Conservation (phyloP, 768 basidiomycete species). For the Pluteus cervinus region DNA sequence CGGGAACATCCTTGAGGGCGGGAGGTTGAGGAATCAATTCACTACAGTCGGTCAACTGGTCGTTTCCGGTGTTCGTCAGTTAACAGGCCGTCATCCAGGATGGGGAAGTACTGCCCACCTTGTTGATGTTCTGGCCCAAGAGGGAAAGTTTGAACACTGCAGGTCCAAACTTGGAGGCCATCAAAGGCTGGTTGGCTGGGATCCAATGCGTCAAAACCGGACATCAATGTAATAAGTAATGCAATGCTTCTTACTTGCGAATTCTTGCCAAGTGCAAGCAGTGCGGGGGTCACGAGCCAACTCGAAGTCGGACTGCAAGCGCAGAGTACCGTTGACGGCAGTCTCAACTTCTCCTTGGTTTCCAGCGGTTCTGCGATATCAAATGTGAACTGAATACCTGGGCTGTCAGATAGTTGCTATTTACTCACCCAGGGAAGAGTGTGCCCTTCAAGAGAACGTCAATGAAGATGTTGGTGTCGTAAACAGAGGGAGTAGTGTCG, state of each 20-base stretch:
- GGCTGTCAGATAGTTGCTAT: constrained; percentile 9
- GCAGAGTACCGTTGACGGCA: constrained; percentile 34
- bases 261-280: constrained; percentile 41
- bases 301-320: constrained; percentile 36
- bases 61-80: no score
- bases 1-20: no score
- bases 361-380: constrained; percentile 26
- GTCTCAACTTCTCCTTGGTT: constrained; percentile 34
- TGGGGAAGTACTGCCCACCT: no score
- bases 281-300: constrained; percentile 35
- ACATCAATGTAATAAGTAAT: not conserved
- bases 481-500: constrained; percentile 37
- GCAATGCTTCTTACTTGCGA: constrained; percentile 25
- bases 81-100: no score
- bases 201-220: not conserved
- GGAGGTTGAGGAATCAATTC: no score
- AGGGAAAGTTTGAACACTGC: constrained; percentile 39
- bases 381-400: constrained; percentile 11
- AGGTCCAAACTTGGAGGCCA: constrained; percentile 29
- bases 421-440: constrained; percentile 30
- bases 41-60: no score
- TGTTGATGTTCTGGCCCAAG: constrained; percentile 30
- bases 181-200: constrained; percentile 24
- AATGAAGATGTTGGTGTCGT: constrained; percentile 41
- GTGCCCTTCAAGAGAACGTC: constrained; percentile 41